Base-by-base conservation (phyloP, 768 basidiomycete species). In the Austroboletus festivus region DNA sequence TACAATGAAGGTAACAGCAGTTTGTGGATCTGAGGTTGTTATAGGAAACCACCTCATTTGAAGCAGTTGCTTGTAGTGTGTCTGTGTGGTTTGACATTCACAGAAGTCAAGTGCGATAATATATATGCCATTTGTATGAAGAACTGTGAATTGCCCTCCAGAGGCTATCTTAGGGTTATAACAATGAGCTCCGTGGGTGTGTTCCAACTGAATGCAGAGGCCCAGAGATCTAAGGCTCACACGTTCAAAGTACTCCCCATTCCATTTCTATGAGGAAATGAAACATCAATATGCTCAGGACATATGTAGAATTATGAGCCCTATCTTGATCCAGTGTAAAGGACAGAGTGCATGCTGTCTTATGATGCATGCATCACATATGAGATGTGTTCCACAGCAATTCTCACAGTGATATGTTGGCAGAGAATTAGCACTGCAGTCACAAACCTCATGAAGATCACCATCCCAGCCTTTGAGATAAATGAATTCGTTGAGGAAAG, bases 401-500 rank as follows among this genome's bases (percentile, higher is more conserved):
- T 48, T 41, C 12, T 35, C 11, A 2, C 41, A 48, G 4, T 5
- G 20, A 16, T 48, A 48, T 5, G n/a, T n/a, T n/a, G n/a, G n/a
- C n/a, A n/a, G n/a, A n/a, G n/a, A n/a, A n/a, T n/a, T n/a, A n/a
- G n/a, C 13, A 2, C 47, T 33, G 22, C 47, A 48, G 13, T 5
- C 11, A 5, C 26, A 28, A 28, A 28, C 26, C 26, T 48, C 10
- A 1, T 4, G 9, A 5, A 4, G 13, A 28, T 48, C n/a, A 12
- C 24, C 16, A 2, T 19, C 40, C 5, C 26, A 1, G 1, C 47
- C 47, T n/a, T 48, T 21, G 0, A 48, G 34, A n/a, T 4, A 18
- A n/a, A 48, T 48, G 3, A 48, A 22, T 22, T 48, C 47, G 10
- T 48, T 20, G 1, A 48, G 40, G 16, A 48, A 48, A 7, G 33